Evolutionary conservation across 164 flowering plant genomes (phyloP).

Genomic region (Annona cherimola): DNA sequence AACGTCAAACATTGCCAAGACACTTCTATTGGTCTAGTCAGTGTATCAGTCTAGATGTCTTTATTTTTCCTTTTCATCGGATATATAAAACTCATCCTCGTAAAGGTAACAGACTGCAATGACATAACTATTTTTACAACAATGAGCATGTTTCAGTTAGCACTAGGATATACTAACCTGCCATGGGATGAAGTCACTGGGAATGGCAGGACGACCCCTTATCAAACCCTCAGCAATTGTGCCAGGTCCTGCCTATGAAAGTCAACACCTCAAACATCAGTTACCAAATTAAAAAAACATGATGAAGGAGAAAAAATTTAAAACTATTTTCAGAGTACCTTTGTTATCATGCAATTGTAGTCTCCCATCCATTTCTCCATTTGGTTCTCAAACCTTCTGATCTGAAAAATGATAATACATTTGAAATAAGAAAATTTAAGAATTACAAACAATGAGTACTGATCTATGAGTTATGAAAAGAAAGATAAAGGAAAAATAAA

Average conservation of each 20-base stretch:
- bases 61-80: too few species aligned
- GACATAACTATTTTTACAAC: not conserved
- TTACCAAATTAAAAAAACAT: not conserved
- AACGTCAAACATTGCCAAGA: not conserved
- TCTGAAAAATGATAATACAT: conserved; percentile 26
- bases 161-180: conserved; percentile 42
- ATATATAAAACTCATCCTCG: too few species aligned
- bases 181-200: conserved; percentile 94
- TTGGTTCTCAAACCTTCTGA: conserved; percentile 85
- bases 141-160: not conserved
- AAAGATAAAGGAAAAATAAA: too few species aligned
- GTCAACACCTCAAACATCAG: not conserved
- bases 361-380: conserved; percentile 99
- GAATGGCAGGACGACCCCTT: conserved; percentile 88
- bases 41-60: not conserved
- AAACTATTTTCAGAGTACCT: conserved; percentile 31
- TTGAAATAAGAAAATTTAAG: not conserved
- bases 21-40: not conserved
- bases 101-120: too few species aligned
- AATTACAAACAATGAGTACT: not conserved
- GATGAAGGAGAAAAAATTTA: not conserved
- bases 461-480: not conserved
- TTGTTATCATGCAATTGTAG: conserved; percentile 94
- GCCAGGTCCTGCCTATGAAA: conserved; percentile 89
- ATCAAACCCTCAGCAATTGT: conserved; percentile 96